Base-by-base conservation (phyloP, 306 rosid species). In the Fragaria ananassa region DNA sequence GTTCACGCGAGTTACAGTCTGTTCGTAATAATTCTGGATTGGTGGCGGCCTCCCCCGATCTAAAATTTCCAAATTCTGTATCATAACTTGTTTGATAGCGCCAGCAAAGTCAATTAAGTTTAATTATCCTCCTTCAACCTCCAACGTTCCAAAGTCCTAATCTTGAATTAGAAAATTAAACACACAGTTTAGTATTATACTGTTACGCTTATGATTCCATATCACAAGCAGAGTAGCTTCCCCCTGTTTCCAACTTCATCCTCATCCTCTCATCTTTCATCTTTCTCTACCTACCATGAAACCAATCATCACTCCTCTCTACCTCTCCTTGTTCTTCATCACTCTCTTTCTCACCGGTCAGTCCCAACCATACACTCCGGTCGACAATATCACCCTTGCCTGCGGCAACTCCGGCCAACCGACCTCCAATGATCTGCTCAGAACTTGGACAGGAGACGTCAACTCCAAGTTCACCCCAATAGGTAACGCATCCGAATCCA, bases 361-460 rank as follows among this genome's bases (percentile, higher is more conserved):
- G 73, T 21, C 35, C 25, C 60, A 23, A 19, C 60, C 60, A 10
- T 46, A 37, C 35, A 21, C 17, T 14, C 19, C 51, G 10, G 35
- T 44, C 7, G 68, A 35, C 14, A 7, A 37, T 9, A 74, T 74
- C 65, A 15, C 25, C 56, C 3, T 74, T 1, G 21, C 63, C 9
- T 41, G 65, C 10, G 54, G 65, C 42, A 1, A 0, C 9, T 29
- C 60, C 53, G 53, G 42, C 29, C 50, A 45, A 19, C 6, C 0
- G 3, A 1, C 2, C 2, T 0, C 54, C n/a, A 15, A 15, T 4
- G 67, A 27, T 4, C 39, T 37, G 39, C 1, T 0, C 7, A 56
- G 75, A 18, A 51, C 7, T 2, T 83, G 86, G 86, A 25, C 2
- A 2, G 81, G 81, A 39, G 86, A 83, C 15, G 21, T 37, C 39